Evolutionary conservation across 768 basidiomycete species (phyloP), one percentile per base, ranked within the genome.

Genomic region (Phaffia australis): DNA sequence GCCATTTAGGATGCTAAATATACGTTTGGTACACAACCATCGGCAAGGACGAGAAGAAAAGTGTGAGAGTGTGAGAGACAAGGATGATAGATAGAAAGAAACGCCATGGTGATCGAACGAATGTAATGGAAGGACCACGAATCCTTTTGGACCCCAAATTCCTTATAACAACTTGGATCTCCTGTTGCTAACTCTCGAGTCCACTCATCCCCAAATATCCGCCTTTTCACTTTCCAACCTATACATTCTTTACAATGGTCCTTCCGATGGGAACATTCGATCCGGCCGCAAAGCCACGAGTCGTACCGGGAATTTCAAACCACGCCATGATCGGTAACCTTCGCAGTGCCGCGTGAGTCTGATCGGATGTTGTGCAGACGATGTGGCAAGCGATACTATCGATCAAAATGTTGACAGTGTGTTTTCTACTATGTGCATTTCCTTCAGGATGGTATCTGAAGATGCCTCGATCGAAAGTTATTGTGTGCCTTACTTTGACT

Each of bases 401-500:
- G 35, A 42, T 42, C 35, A 42, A 11, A 11, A 11, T 42, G 11
- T 11, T 42, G 35, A 42, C 4, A 11, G 4, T 11, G 35, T 42
- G 35, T 11, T 42, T 42, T 42, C 35, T 42, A 11, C 35, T 42
- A n/a, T 42, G 35, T 11, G 35, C 11, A 4, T 42, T 42, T 42
- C 35, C 35, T 11, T 42, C 35, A 42, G 35, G 11, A 49, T 76
- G 32, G 69, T 77, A 58, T 72, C 71, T 15, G 52, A 94, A 70
- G 75, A 76, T 56, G 77, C 76, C 11, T 74, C 73, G 35, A 42
- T 42, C 35, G 35, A 42, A 42, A 42, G 35, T 42, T 42, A 42
- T 42, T 42, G 35, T 42, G 35, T 42, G 4, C 35, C 35, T 11
- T 81, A 92, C 78, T 94, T 95, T 74, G 92, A 95, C 76, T 92